Percentiles rank a stretch among this genome's conserved stretches.
These are phyloP conservation scores for Pezizomycotina sp. DNA, from an alignment of 2,329 filamentous ascomycete species.

Conservation along the genomic window DNA sequence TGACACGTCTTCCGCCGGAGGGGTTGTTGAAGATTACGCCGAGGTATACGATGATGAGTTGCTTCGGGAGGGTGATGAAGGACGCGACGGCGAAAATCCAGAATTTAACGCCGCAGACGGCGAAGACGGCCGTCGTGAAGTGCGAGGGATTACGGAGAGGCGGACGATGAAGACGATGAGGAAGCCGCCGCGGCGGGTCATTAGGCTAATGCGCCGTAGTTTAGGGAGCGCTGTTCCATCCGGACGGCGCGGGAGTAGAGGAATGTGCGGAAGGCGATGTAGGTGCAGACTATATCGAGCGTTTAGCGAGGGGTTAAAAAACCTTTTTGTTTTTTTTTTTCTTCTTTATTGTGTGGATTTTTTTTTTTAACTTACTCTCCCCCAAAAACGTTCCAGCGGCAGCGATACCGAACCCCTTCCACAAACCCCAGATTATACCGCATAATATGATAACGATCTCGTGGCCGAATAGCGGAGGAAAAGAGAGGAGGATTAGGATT, in stretches of 20 bases:
- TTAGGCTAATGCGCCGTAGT: conserved; percentile 30
- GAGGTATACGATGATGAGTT: conserved; percentile 32
- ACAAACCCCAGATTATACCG: conserved; percentile 32
- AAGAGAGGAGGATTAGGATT: conserved; percentile 31
- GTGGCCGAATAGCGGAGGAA: conserved; percentile 33
- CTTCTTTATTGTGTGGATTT: not conserved
- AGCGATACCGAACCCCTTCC: conserved; percentile 32
- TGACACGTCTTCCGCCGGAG: conserved; percentile 7
- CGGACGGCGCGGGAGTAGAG: conserved; percentile 29
- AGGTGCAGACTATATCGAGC: conserved; percentile 24
- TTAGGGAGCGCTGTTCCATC: conserved; percentile 31
- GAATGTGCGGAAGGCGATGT: conserved; percentile 31
- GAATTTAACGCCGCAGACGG: conserved; percentile 32
- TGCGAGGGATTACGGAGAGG: conserved; percentile 32
- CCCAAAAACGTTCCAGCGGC: conserved; percentile 32
- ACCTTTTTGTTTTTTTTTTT: too few species aligned
- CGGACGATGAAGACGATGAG: conserved; percentile 32
- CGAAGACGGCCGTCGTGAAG: conserved; percentile 33
- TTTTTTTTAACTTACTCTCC: conserved; percentile 26
- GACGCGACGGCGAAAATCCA: conserved; percentile 31
- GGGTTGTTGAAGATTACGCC: conserved; percentile 29
- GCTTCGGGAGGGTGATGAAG: conserved; percentile 32
- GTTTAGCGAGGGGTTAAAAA: too few species aligned
- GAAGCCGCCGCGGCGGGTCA: conserved; percentile 32
- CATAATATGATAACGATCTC: conserved; percentile 32